These are phyloP conservation scores for Ophiostoma ips DNA, from an alignment of 2,329 filamentous ascomycete species.

Conservation along the genomic window DNA sequence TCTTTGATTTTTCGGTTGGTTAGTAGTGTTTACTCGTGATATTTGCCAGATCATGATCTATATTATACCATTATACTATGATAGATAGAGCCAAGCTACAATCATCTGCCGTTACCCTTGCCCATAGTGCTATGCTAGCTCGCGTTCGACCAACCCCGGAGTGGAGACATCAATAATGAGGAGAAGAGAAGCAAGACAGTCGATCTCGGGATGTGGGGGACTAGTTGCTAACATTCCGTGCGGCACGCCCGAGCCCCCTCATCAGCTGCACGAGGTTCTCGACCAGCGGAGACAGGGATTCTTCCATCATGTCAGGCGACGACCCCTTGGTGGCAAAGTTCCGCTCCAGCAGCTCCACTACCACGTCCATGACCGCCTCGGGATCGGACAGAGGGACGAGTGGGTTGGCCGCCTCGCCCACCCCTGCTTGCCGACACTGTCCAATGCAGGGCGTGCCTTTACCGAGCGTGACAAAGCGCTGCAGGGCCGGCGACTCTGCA, in stretches of 20 bases:
- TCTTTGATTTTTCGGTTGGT: background rate
- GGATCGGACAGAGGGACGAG: slow-evolving; percentile 38
- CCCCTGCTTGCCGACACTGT: slow-evolving; percentile 33
- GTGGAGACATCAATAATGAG: background rate
- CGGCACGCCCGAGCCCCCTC: slow-evolving; percentile 34
- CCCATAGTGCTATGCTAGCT: too few species aligned
- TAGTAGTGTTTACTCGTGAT: too few species aligned
- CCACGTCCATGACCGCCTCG: slow-evolving; percentile 42
- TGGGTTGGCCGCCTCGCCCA: slow-evolving; percentile 1
- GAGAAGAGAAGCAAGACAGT: too few species aligned
- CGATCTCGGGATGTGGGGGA: slow-evolving; percentile 1
- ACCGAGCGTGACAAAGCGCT: slow-evolving; percentile 42
- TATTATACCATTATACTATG: background rate
- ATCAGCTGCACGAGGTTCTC: slow-evolving; percentile 54
- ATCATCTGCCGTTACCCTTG: too few species aligned
- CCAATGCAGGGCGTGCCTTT: slow-evolving; percentile 26
- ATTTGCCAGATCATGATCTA: too few species aligned
- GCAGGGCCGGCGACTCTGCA: slow-evolving; percentile 34
- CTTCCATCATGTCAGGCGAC: slow-evolving; percentile 3
- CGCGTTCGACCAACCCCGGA: background rate
- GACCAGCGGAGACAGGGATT: slow-evolving; percentile 43
- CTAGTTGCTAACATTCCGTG: slow-evolving; percentile 2
- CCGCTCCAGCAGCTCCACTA: slow-evolving; percentile 39
- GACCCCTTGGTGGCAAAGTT: slow-evolving; percentile 31
- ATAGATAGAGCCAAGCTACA: background rate